Base-by-base conservation (phyloP, 352 stramenopile species). In the Phytophthora cryptogea region DNA sequence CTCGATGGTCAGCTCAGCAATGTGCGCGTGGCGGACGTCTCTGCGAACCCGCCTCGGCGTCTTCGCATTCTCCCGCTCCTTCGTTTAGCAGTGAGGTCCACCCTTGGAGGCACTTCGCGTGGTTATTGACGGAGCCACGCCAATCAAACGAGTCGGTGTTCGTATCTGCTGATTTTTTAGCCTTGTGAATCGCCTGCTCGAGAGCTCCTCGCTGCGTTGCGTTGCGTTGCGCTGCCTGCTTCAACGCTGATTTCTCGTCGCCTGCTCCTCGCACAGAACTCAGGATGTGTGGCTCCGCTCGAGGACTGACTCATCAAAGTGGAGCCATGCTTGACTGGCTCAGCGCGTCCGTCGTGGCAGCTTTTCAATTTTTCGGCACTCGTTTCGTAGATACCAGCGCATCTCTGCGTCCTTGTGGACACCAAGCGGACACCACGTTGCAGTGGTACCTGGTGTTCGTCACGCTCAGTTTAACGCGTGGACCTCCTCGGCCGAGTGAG, bases 181-280 rank as follows among this genome's bases (percentile, higher is more conserved):
- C 55, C 30, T 33, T 28, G n/a, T 11, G 13, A 37, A 26, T 11
- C 37, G 43, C 26, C 43, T 36, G 28, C n/a, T n/a, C 28, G 28
- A 47, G 26, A 13, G 33, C 30, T 52, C 26, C 13, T 63, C 50
- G 59, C 59, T 47, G 46, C 43, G 52, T 67, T 57, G 58, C 50
- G 59, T 51, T 47, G 46, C 43, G 52, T 67, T 57, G 58, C 50
- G 50, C 16, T 13, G 28, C 26, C 27, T 37, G 45, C 57, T 64
- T 47, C 56, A 64, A 61, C 42, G 7, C 57, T 65, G 49, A 65
- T 66, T 59, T 48, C 31, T 61, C 41, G 58, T 54, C 49, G 41
- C 42, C 41, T 65, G 56, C 56, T 46, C 20, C 27, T 20, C 44
- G 59, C 44, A 55, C 46, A 59, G 30, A 68, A 64, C 54, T 64